Evolutionary conservation across 179 eudicot species (phyloP).

Genomic region (Drosera spatulata): DNA sequence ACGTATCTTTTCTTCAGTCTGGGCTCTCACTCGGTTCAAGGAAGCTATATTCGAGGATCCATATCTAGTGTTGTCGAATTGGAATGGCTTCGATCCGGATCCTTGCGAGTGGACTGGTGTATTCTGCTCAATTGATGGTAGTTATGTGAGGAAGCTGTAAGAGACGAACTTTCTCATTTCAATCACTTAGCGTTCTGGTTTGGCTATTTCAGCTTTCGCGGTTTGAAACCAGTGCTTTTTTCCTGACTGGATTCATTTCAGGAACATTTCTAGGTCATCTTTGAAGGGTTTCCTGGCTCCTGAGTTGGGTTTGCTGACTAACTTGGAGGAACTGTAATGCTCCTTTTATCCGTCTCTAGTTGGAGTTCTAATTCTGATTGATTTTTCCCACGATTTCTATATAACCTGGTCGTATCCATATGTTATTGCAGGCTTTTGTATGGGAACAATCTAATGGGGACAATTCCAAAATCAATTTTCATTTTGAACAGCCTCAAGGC

Average conservation of each 20-base stretch:
- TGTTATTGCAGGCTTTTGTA: slow-evolving; percentile 49
- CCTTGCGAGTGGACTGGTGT: slow-evolving; percentile 88
- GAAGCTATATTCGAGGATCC: slow-evolving; percentile 92
- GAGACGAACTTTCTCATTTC: slow-evolving; percentile 6
- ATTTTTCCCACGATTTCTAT: neutral
- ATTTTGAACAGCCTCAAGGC: slow-evolving; percentile 47
- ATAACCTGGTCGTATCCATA: slow-evolving; percentile 3
- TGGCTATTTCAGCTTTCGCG: neutral
- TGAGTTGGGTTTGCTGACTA: slow-evolving; percentile 44
- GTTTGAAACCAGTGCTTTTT: neutral
- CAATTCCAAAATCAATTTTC: slow-evolving; percentile 78
- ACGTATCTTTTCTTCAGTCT: slow-evolving; percentile 36
- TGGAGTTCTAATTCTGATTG: neutral
- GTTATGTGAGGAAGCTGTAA: slow-evolving; percentile 79
- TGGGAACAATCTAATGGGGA: slow-evolving; percentile 62
- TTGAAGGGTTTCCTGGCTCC: slow-evolving; percentile 82
- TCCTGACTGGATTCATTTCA: slow-evolving; percentile 20
- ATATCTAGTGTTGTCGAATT: slow-evolving; percentile 54
- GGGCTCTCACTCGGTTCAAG: slow-evolving; percentile 70
- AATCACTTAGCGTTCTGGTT: too few species aligned
- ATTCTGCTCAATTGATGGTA: slow-evolving; percentile 45
- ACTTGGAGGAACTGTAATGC: slow-evolving; percentile 70
- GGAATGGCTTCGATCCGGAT: slow-evolving; percentile 72
- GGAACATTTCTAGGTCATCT: slow-evolving; percentile 73
- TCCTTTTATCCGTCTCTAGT: slow-evolving; percentile 1